These are phyloP conservation scores for Endocalyx cinctus DNA, from an alignment of 2,329 filamentous ascomycete genomes.

Conservation along the genomic window DNA sequence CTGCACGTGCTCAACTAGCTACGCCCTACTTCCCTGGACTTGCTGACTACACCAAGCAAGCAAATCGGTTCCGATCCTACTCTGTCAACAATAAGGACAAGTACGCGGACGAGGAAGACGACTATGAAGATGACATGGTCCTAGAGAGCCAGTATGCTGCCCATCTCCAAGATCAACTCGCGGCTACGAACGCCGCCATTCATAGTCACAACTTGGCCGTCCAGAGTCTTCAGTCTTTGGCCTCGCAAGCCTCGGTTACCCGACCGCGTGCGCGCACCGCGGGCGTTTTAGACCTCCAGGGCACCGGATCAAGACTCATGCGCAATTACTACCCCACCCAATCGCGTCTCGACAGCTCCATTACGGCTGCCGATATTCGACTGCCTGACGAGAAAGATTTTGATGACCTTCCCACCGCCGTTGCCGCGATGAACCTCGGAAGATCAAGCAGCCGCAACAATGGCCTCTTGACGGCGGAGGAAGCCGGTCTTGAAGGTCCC, in stretches of 20 bases:
- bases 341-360: conserved; percentile 67
- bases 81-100: conserved; percentile 98
- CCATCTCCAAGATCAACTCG: conserved; percentile 57
- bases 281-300: conserved; percentile 70
- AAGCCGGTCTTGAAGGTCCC: conserved; percentile 78
- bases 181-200: conserved; percentile 65
- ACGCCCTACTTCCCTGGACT: conserved; percentile 73
- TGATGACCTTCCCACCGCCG: conserved; percentile 74
- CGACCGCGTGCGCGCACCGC: conserved; percentile 87
- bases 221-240: conserved; percentile 66
- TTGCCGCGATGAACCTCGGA: conserved; percentile 73
- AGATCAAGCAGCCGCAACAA: conserved; percentile 62
- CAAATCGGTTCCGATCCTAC: conserved; percentile 90
- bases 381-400: conserved; percentile 73
- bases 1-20: conserved; percentile 66
- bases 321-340: conserved; percentile 72
- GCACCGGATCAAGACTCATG: conserved; percentile 61
- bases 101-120: conserved; percentile 84
- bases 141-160: conserved; percentile 57
- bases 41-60: conserved; percentile 69
- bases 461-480: conserved; percentile 66
- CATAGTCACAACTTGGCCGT: conserved; percentile 91
- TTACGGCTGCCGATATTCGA: conserved; percentile 70
- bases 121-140: conserved; percentile 59
- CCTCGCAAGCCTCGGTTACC: conserved; percentile 73